These are phyloP conservation scores for Boletus subparvulus DNA, from an alignment of 768 basidiomycete genomes.

Conservation along the genomic window DNA sequence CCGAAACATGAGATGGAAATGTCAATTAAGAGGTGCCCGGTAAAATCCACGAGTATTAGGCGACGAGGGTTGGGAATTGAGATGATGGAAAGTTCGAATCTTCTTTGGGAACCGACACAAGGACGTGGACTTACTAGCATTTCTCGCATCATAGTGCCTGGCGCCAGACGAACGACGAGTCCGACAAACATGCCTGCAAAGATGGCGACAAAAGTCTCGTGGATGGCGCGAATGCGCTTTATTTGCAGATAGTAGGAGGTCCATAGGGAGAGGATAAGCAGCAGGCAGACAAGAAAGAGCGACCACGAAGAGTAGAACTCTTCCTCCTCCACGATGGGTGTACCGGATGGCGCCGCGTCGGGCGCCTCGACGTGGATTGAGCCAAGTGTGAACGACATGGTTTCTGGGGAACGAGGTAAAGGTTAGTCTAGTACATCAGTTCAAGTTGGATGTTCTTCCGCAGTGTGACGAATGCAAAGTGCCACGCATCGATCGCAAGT, in stretches of 20 bases:
- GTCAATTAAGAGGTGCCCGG: neutral
- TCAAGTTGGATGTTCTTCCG: neutral
- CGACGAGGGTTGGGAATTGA: neutral
- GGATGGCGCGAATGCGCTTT: slow-evolving; percentile 90
- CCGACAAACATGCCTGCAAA: slow-evolving; percentile 97
- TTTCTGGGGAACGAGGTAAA: slow-evolving; percentile 7
- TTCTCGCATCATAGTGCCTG: slow-evolving; percentile 91
- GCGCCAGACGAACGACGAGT: slow-evolving; percentile 82
- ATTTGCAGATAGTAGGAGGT: slow-evolving; percentile 98
- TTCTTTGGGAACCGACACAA: neutral
- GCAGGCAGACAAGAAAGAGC: slow-evolving; percentile 87
- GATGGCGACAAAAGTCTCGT: slow-evolving; percentile 95
- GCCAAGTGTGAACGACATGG: slow-evolving; percentile 40
- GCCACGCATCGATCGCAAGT: neutral
- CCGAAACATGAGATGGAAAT: neutral
- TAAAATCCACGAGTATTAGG: neutral
- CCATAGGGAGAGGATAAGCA: slow-evolving; percentile 92
- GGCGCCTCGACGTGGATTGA: slow-evolving; percentile 34
- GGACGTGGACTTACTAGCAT: slow-evolving; percentile 80
- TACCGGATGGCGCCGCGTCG: slow-evolving; percentile 28
- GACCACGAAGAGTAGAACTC: slow-evolving; percentile 94
- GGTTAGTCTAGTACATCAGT: slow-evolving; percentile 14
- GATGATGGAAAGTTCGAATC: too few species aligned
- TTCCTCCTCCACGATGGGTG: slow-evolving; percentile 65
- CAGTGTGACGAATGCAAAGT: neutral